Evolutionary conservation across 2,329 filamentous ascomycete species (phyloP).

Genomic region (Penicillium polonicum): DNA sequence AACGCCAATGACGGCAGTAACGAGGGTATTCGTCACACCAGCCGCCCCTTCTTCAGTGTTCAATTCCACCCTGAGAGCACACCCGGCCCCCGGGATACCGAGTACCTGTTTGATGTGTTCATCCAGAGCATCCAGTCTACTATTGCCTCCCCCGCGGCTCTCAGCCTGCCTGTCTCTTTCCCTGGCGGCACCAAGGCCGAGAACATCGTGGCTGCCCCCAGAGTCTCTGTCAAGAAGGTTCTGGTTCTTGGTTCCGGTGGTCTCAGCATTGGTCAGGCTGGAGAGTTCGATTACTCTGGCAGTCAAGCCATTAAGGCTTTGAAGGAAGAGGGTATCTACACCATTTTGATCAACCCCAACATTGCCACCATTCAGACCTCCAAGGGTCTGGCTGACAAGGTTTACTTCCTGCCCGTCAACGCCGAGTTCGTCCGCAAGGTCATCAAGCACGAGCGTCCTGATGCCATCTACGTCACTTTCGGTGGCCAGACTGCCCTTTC

Average conservation of each 20-base stretch:
- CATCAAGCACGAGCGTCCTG: constrained; percentile 88
- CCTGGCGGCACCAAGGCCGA: constrained; percentile 80
- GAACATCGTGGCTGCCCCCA: constrained; percentile 72
- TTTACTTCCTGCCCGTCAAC: constrained; percentile 97
- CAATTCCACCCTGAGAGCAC: constrained; percentile 99
- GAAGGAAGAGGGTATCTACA: constrained; percentile 98
- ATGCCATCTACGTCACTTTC: constrained; percentile 97
- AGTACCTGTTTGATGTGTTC: constrained; percentile 97
- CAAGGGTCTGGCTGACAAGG: constrained; percentile 95
- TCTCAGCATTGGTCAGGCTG: constrained; percentile 94
- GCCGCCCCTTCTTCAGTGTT: constrained; percentile 94
- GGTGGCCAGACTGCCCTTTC: constrained; percentile 96
- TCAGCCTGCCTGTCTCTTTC: constrained; percentile 76
- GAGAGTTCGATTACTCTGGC: constrained; percentile 98
- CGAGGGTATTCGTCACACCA: constrained; percentile 88
- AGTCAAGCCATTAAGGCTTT: constrained; percentile 97
- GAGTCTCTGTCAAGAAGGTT: constrained; percentile 87
- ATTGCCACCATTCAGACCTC: constrained; percentile 99
- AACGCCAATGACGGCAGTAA: constrained; percentile 99
- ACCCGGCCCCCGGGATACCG: constrained; percentile 90
- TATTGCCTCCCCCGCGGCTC: constrained; percentile 63
- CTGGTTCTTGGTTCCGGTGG: constrained; percentile 92
- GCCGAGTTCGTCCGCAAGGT: constrained; percentile 97
- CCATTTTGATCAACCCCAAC: constrained; percentile 96
- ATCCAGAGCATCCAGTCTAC: constrained; percentile 77